Evolutionary conservation across 345 rosid species (phyloP).

Genomic region (Carallia pectinifolia): DNA sequence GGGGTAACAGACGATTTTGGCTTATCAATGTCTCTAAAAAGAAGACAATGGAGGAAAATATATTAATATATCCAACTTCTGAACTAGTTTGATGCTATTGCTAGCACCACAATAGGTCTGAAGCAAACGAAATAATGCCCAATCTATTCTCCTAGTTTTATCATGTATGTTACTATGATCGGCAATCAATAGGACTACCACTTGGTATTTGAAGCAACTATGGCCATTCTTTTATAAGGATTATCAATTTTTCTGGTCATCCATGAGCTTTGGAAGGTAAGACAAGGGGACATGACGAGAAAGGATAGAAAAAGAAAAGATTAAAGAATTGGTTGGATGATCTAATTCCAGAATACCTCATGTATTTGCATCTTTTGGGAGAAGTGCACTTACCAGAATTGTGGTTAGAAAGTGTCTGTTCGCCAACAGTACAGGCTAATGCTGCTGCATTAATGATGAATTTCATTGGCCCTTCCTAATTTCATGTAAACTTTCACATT

Average conservation of each 20-base stretch:
- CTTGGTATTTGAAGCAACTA: background rate
- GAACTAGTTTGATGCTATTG: background rate
- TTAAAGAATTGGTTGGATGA: background rate
- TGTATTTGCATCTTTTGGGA: background rate
- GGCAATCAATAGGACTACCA: background rate
- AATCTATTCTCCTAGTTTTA: background rate
- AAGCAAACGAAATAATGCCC: background rate
- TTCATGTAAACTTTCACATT: background rate
- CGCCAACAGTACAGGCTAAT: background rate
- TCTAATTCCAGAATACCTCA: background rate
- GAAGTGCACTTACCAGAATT: background rate
- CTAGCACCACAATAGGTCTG: background rate
- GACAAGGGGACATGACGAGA: background rate
- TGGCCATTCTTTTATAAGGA: background rate
- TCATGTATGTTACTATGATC: background rate
- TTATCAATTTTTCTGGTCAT: background rate
- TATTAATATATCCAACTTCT: background rate
- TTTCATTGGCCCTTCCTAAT: background rate
- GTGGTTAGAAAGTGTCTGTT: background rate
- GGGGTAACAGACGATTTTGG: background rate
- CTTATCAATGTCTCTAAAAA: no score
- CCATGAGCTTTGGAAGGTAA: background rate
- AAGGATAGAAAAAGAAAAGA: background rate
- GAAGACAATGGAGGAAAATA: no score
- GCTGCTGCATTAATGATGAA: background rate